phyloP scores from a whole-genome alignment of 352 stramenopile species.

The Pseudoperonospora humuli region DNA sequence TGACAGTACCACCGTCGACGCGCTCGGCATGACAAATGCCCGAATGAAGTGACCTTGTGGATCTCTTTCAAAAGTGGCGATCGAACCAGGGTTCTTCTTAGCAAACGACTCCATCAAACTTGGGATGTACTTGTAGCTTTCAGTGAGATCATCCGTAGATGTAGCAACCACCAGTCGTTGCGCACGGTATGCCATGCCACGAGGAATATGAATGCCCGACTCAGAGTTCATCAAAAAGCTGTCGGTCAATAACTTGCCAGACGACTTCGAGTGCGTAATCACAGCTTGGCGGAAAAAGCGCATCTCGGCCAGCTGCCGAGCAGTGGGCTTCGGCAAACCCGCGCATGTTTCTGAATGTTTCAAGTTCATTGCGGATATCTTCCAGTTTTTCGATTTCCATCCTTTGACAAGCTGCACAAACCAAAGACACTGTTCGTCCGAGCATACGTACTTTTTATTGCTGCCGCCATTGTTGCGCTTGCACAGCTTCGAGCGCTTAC shows the following conservation, averaged over 20 bases:
- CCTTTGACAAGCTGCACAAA: constrained; percentile 76
- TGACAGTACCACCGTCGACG: constrained; percentile 34
- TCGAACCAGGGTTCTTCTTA: constrained; percentile 64
- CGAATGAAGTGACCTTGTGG: constrained; percentile 56
- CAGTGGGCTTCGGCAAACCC: constrained; percentile 57
- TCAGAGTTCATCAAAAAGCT: constrained; percentile 64
- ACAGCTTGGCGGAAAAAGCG: constrained; percentile 68
- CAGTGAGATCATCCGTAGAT: constrained; percentile 64
- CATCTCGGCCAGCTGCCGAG: constrained; percentile 70
- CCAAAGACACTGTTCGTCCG: constrained; percentile 59
- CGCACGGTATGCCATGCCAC: constrained; percentile 63
- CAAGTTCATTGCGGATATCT: constrained; percentile 85
- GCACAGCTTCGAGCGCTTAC: constrained; percentile 70
- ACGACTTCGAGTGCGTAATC: constrained; percentile 70
- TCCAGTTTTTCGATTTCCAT: constrained; percentile 85
- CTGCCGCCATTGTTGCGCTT: constrained; percentile 75
- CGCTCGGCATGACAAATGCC: constrained; percentile 60
- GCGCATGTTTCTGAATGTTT: constrained; percentile 64
- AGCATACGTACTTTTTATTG: constrained; percentile 86
- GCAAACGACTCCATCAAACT: constrained; percentile 62
- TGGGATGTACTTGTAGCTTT: constrained; percentile 81
- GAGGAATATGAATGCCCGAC: constrained; percentile 55
- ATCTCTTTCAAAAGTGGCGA: constrained; percentile 54
- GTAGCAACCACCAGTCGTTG: constrained; percentile 56
- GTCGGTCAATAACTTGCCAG: constrained; percentile 72